Evolutionary conservation across 148 eudicot genomes (phyloP).

Genomic region (Drosera capensis): DNA sequence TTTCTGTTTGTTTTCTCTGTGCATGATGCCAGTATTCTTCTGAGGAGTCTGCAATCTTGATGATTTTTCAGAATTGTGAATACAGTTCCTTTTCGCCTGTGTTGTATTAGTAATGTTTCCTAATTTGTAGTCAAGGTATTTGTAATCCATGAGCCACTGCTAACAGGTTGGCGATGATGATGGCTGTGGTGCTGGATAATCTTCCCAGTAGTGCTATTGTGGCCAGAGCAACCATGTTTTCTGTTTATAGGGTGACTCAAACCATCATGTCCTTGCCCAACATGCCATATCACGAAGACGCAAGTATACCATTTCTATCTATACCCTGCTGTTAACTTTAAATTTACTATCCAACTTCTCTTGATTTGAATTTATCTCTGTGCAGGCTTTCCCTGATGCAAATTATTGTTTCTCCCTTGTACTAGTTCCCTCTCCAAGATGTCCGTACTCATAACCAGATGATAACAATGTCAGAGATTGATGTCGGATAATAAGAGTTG

Average conservation of each 20-base stretch:
- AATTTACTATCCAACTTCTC: conserved; percentile 7
- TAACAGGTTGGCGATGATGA: conserved; percentile 71
- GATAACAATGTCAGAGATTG: no score
- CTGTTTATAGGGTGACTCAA: conserved; percentile 56
- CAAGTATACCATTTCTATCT: conserved; percentile 10
- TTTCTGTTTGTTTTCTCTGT: neutral
- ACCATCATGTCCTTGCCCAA: conserved; percentile 53
- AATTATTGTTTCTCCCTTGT: conserved; percentile 52
- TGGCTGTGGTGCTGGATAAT: conserved; percentile 73
- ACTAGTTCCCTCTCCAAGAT: conserved; percentile 56
- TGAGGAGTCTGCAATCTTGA: neutral
- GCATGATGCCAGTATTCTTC: neutral
- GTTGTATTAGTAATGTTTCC: neutral
- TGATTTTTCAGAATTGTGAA: no score
- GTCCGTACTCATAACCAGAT: conserved; percentile 40
- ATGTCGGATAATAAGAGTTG: no score
- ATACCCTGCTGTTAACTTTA: conserved; percentile 1
- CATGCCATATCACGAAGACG: conserved; percentile 57
- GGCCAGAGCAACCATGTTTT: conserved; percentile 45
- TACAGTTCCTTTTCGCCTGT: no score
- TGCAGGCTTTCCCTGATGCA: conserved; percentile 60
- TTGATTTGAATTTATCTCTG: conserved; percentile 10
- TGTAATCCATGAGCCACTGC: conserved; percentile 3
- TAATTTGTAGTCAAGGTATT: neutral
- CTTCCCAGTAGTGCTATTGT: conserved; percentile 29